Conservation (phyloP, 139 green algal species). For the Auxenochlorella pyrenoidosa region DNA sequence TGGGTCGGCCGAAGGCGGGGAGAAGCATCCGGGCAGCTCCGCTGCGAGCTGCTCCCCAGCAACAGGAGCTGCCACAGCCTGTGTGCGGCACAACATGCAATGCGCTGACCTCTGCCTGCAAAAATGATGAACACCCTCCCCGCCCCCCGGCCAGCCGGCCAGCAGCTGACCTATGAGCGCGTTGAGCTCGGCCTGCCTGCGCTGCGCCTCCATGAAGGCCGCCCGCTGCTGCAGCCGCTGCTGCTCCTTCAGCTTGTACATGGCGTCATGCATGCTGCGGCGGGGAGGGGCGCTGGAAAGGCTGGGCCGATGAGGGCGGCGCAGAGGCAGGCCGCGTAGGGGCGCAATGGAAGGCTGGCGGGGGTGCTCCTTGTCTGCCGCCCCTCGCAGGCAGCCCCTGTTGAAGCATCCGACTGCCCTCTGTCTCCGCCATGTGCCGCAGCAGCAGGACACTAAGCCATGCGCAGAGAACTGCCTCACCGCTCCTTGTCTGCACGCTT, state of each 20-base stretch:
- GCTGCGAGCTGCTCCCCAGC: too few relatives aligned
- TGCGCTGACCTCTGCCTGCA: neutral
- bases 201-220: slow-evolving; percentile 21
- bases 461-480: too few relatives aligned
- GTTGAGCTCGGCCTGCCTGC: slow-evolving; percentile 30
- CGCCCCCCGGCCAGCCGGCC: neutral
- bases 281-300: neutral
- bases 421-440: too few relatives aligned
- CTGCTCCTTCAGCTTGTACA: slow-evolving; percentile 3
- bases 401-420: too few relatives aligned
- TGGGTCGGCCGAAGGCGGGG: neutral
- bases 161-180: slow-evolving; percentile 20
- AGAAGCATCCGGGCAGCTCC: neutral
- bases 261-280: neutral
- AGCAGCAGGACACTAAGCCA: too few relatives aligned
- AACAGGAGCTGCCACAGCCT: too few relatives aligned
- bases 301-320: neutral
- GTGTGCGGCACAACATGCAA: too few relatives aligned
- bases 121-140: too few relatives aligned
- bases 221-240: slow-evolving; percentile 20
- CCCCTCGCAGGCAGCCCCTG: too few relatives aligned
- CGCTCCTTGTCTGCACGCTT: neutral
- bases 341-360: too few relatives aligned
- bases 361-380: too few relatives aligned
- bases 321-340: too few relatives aligned